Evolutionary conservation across 495 filamentous ascomycete genomes (phyloP).

Genomic region (Penicillium herquei): DNA sequence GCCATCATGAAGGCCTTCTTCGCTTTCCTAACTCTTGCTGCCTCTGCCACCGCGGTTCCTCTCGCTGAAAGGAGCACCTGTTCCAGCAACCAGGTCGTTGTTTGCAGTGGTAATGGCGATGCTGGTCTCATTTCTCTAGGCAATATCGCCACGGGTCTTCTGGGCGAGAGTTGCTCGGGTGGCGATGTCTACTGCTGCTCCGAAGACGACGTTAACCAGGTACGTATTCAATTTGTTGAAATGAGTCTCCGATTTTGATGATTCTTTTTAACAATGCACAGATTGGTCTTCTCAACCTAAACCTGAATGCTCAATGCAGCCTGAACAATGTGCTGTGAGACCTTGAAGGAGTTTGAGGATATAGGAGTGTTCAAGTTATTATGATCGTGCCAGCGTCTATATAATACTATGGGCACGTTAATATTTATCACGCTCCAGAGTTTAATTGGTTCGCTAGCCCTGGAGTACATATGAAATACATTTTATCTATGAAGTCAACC

Average conservation of each 20-base stretch:
- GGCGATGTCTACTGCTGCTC: constrained; percentile 21
- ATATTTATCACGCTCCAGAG: too few species aligned
- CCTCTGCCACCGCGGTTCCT: constrained; percentile 4
- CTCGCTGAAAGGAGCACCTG: background rate
- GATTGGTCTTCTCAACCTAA: constrained; percentile 8
- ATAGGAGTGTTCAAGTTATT: too few species aligned
- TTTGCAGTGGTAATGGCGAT: constrained; percentile 15
- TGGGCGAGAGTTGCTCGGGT: constrained; percentile 13
- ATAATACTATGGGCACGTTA: too few species aligned
- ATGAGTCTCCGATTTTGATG: background rate
- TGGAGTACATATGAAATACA: too few species aligned
- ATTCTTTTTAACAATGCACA: background rate
- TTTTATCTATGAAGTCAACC: too few species aligned
- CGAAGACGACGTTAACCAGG: background rate
- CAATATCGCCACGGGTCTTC: constrained; percentile 11
- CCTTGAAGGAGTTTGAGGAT: too few species aligned
- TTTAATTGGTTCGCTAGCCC: too few species aligned
- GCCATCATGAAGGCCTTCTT: constrained; percentile 6
- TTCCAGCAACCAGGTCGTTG: constrained; percentile 8
- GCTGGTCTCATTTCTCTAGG: constrained; percentile 15
- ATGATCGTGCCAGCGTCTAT: too few species aligned
- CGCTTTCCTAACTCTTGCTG: constrained; percentile 1
- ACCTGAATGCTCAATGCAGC: constrained; percentile 10
- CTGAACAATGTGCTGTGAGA: constrained; percentile 11
- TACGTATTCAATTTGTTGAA: background rate